Base-by-base conservation (phyloP, 352 stramenopile genomes). In the Phytophthora hybrid region DNA sequence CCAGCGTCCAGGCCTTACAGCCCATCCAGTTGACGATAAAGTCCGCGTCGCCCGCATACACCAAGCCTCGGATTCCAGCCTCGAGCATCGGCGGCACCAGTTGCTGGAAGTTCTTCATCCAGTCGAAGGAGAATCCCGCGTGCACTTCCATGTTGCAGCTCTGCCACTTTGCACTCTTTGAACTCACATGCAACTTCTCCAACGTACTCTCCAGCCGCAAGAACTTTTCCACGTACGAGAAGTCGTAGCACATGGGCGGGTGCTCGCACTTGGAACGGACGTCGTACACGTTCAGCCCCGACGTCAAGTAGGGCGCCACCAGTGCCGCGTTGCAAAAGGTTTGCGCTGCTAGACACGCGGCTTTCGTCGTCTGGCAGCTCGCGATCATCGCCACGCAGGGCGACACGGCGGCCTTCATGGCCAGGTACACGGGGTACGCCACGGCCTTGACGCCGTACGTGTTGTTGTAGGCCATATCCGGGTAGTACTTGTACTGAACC, bases 11-110 rank as follows among this genome's bases (percentile, higher is more conserved):
- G 1, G 96, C 97, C 77, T 98, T 90, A 80, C 98, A 99, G 59
- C 98, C 97, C 66, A 99, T 84, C 88, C 98, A 99, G 77, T 99
- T 99, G 57, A 97, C 98, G 66, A 99, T 99, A 67, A 98, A 99
- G 74, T 99, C 98, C 13, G 94, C 87, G 78, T 99, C 98, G 56
- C 98, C 97, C 26, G 96, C 94, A 84, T 99, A 99, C 59, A 99
- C 97, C 19, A 99, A 81, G 1, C 93, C 94, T 21, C 88, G 83
- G 60, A 99, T 81, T 69, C 88, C 96, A 49, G 83, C 88, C 73
- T 98, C 91, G 23, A 99, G 82, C 80, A 99, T 90, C 9, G 95
- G 90, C 11, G 82, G 83, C 26, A 99, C 80, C 16, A 97, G 85
- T 19, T 90, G 72, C n/a, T 98, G 85, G 78, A 98, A 99, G 74